Evolutionary conservation across 2,329 filamentous ascomycete genomes (phyloP).

Genomic region (Didymella exigua): DNA sequence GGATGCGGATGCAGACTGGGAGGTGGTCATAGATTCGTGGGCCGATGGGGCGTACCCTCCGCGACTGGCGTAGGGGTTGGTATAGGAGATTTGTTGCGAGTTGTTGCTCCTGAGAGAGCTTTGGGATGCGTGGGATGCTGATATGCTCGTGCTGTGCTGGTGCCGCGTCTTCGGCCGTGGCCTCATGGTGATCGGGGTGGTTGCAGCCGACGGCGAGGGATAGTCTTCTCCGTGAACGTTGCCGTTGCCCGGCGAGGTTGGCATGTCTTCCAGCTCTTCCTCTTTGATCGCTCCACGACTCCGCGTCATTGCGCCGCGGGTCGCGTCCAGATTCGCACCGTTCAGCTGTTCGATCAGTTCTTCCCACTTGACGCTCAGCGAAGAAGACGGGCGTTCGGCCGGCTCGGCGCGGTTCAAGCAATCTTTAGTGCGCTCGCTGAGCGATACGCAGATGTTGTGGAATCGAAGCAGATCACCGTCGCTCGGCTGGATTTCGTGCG

Average conservation of each 20-base stretch:
- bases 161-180: conserved; percentile 35
- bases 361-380: conserved; percentile 58
- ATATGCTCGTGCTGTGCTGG: conserved; percentile 42
- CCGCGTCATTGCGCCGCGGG: conserved; percentile 41
- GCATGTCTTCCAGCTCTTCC: conserved; percentile 33
- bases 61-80: conserved; percentile 35
- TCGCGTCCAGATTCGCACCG: conserved; percentile 38
- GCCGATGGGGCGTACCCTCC: conserved; percentile 30
- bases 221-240: conserved; percentile 36
- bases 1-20: conserved; percentile 37
- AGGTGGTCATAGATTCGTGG: conserved; percentile 34
- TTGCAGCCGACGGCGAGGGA: conserved; percentile 39
- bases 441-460: conserved; percentile 55
- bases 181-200: conserved; percentile 46
- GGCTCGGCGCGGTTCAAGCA: conserved; percentile 59
- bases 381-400: conserved; percentile 57
- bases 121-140: conserved; percentile 40
- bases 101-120: conserved; percentile 39
- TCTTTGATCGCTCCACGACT: conserved; percentile 36
- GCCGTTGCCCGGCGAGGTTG: conserved; percentile 29
- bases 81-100: conserved; percentile 31
- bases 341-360: conserved; percentile 58
- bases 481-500: conserved; percentile 46
- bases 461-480: conserved; percentile 57
- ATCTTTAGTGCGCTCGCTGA: conserved; percentile 56